A percentile compares a stretch with the other conserved stretches of the same genome.
Conservation (phyloP, 176 grass and related monocot genomes). For the Areca catechu region DNA sequence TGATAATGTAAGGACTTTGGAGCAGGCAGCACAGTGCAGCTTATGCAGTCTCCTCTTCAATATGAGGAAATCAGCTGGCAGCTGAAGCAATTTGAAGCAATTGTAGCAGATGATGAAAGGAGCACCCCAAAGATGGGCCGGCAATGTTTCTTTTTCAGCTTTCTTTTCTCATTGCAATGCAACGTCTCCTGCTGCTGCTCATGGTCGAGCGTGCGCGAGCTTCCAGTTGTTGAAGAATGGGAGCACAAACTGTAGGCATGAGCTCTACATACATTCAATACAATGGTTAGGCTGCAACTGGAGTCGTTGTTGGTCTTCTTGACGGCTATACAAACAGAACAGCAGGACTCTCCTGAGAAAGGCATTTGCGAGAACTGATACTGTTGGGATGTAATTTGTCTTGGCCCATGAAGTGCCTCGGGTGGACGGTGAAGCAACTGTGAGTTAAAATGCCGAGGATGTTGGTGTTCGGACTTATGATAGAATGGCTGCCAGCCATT, state of each 20-base stretch:
- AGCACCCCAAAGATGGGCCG: slow-evolving; percentile 55
- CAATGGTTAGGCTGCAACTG: too few relatives aligned
- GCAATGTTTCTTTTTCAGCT: slow-evolving; percentile 31
- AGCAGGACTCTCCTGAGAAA: slow-evolving; percentile 20
- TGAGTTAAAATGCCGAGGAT: slow-evolving; percentile 27
- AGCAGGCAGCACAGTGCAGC: slow-evolving; percentile 54
- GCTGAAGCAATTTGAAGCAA: slow-evolving; percentile 51
- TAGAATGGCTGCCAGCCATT: slow-evolving; percentile 29
- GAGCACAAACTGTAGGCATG: slow-evolving; percentile 37
- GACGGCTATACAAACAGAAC: slow-evolving; percentile 32
- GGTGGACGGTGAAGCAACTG: slow-evolving; percentile 26
- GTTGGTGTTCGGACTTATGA: slow-evolving; percentile 11
- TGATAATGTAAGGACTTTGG: slow-evolving; percentile 27
- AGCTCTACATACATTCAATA: not conserved
- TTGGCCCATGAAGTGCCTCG: slow-evolving; percentile 5
- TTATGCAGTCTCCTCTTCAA: slow-evolving; percentile 14
- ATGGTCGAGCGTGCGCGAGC: slow-evolving; percentile 17
- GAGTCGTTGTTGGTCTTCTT: slow-evolving; percentile 18
- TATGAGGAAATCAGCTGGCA: slow-evolving; percentile 43
- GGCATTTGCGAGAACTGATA: slow-evolving; percentile 21
- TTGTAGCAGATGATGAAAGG: slow-evolving; percentile 59
- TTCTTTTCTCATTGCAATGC: slow-evolving; percentile 15
- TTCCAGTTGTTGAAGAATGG: slow-evolving; percentile 38
- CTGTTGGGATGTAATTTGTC: slow-evolving; percentile 24
- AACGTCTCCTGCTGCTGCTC: slow-evolving; percentile 23